phyloP scores from a whole-genome alignment of 495 filamentous ascomycete species.

The Parathielavia hyrcaniae region DNA sequence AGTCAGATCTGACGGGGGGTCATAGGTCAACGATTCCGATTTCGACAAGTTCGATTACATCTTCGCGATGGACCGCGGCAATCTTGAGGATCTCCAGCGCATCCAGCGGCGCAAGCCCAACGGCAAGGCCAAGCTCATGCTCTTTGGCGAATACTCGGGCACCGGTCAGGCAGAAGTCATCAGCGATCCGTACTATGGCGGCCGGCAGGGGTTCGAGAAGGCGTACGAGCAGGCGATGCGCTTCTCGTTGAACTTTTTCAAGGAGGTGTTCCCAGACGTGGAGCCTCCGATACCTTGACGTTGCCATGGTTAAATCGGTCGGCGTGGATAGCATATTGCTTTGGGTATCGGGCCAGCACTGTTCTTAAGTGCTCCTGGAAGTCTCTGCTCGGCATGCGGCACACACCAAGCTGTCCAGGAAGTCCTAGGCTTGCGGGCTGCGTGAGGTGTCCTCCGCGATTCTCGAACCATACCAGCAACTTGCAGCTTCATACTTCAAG shows the following conservation, averaged over 20 bases:
- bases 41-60: conserved; percentile 87
- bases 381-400: no score
- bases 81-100: conserved; percentile 63
- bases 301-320: not conserved
- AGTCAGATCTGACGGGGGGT: conserved; percentile 4
- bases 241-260: conserved; percentile 73
- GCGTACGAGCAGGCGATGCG: conserved; percentile 76
- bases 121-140: conserved; percentile 55
- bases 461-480: not conserved
- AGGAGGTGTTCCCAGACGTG: conserved; percentile 42
- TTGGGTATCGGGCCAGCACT: not conserved
- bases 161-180: conserved; percentile 63
- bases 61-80: conserved; percentile 88
- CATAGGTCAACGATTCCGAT: conserved; percentile 42
- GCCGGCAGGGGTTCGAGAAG: conserved; percentile 70
- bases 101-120: conserved; percentile 50
- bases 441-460: not conserved
- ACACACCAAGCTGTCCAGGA: no score
- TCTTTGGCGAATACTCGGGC: conserved; percentile 80
- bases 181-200: conserved; percentile 91
- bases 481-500: not conserved
- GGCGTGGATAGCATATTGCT: conserved; percentile 4
- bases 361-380: no score
- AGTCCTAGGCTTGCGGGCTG: not conserved
- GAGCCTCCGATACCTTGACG: conserved; percentile 15